These are phyloP conservation scores for Ehretia macrophylla DNA, from an alignment of 257 asterid species.

Conservation along the genomic window DNA sequence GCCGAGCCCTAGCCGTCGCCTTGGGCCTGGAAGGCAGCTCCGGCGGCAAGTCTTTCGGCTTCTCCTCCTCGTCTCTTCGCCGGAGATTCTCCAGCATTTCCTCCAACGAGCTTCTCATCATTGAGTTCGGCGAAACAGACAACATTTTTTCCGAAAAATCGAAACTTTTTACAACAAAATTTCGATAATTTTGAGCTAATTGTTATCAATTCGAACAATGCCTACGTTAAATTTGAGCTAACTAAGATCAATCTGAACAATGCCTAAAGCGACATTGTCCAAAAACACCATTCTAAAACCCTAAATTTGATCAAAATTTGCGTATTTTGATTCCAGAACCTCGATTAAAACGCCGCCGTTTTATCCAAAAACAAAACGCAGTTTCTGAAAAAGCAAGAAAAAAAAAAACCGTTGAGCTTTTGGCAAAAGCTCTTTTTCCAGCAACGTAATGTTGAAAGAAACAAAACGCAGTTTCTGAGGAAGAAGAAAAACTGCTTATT, in stretches of 20 bases:
- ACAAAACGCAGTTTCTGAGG: no score
- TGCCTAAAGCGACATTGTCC: slow-evolving; percentile 31
- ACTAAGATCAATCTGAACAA: slow-evolving; percentile 27
- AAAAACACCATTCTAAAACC: slow-evolving; percentile 32
- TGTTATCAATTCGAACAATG: not conserved
- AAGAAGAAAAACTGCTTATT: no score
- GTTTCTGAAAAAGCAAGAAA: no score
- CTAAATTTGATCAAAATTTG: slow-evolving; percentile 23
- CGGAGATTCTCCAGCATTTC: slow-evolving; percentile 85
- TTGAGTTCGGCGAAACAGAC: slow-evolving; percentile 49
- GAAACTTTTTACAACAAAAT: not conserved
- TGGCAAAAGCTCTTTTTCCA: no score
- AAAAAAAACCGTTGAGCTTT: no score
- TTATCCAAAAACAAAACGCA: no score
- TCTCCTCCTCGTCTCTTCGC: slow-evolving; percentile 52
- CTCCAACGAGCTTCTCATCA: slow-evolving; percentile 83
- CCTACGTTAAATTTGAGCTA: not conserved
- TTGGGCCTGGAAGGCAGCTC: slow-evolving; percentile 80
- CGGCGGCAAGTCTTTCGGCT: slow-evolving; percentile 71
- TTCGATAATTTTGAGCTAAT: not conserved
- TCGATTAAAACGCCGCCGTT: slow-evolving; percentile 7
- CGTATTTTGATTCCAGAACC: slow-evolving; percentile 16
- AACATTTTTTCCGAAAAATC: slow-evolving; percentile 34
- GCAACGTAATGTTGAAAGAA: no score
- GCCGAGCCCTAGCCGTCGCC: slow-evolving; percentile 55